Base-by-base conservation (phyloP, 371 early-diverging fungal genomes). In the Mortierella sp. region DNA sequence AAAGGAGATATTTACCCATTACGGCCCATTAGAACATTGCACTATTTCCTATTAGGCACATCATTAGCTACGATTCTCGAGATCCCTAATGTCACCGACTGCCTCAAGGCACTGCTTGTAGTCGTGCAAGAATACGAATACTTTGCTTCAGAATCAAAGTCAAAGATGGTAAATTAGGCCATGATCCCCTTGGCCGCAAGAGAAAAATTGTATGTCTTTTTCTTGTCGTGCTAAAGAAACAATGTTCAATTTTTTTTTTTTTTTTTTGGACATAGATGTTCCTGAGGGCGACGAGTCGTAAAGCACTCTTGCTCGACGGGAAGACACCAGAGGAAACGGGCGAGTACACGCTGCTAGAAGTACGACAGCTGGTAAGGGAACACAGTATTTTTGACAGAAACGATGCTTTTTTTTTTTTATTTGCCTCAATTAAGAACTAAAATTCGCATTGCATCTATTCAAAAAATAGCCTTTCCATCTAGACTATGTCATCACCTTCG, bases 401-500 rank as follows among this genome's bases (percentile, higher is more conserved):
- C 5, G 12, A 21, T 8, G 19, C 3, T 11, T 14, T 43, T 32
- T 32, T 23, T 9, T 23, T 14, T n/a, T 19, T 15, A 9, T 42
- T 11, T 23, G 27, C n/a, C 31, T 42, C 17, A 11, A 39, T 14
- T 49, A 8, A 5, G 19, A n/a, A 46, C 34, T 14, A 15, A 19
- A 26, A 23, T 34, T 14, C 4, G 37, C 37, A 34, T 14, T 4
- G 37, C 4, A 34, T 34, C 7, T 34, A 4, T 14, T 11, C 7
- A 34, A 34, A 34, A 28, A 47, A 47, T 47, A 73, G 75, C 75
- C 75, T 0, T 73, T 73, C 64, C 49, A 44, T 27, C 23, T 73
- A 46, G 75, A 73, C 49, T 73, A 68, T 48, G 51, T 73, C 8
- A 67, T 73, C 1, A 73, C 75, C n/a, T 73, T 73, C 56, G 44